Percentiles rank a stretch among this genome's conserved stretches.
Conservation (phyloP, 768 basidiomycete species). For the Zangia roseola region DNA sequence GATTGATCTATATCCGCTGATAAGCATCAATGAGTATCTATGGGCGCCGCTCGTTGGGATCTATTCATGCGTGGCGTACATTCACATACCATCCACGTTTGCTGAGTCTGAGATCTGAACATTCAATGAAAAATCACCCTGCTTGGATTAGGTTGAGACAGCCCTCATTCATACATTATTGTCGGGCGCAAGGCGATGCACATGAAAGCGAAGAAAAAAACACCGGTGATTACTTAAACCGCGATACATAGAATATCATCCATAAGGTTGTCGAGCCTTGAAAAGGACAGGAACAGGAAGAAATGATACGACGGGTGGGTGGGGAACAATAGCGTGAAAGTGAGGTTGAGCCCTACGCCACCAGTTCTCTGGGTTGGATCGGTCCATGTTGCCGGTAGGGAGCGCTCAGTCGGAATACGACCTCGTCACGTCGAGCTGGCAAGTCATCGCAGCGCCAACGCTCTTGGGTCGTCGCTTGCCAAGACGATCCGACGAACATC, state of each 20-base stretch:
- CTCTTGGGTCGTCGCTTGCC: conserved; percentile 10
- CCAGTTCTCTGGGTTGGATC: neutral
- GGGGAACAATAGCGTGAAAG: neutral
- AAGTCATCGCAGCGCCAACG: neutral
- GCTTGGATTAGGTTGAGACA: neutral
- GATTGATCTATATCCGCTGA: conserved; percentile 3
- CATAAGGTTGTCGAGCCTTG: too few species aligned
- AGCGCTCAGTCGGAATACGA: neutral
- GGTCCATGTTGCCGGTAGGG: conserved; percentile 1
- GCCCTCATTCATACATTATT: neutral
- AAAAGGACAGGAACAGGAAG: too few species aligned
- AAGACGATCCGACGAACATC: conserved; percentile 1
- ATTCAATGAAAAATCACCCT: neutral
- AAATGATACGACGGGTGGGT: neutral
- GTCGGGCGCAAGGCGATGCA: neutral
- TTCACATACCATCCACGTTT: too few species aligned
- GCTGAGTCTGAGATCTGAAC: too few species aligned
- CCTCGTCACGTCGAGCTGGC: neutral
- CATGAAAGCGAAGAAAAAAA: too few species aligned
- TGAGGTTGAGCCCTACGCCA: neutral
- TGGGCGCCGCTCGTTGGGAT: too few species aligned
- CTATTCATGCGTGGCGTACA: too few species aligned
- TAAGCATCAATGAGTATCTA: too few species aligned
- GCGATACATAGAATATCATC: conserved; percentile 3
- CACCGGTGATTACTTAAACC: conserved; percentile 23